Base-by-base conservation (phyloP, 2,329 filamentous ascomycete genomes). In the Seiridium cupressi region DNA sequence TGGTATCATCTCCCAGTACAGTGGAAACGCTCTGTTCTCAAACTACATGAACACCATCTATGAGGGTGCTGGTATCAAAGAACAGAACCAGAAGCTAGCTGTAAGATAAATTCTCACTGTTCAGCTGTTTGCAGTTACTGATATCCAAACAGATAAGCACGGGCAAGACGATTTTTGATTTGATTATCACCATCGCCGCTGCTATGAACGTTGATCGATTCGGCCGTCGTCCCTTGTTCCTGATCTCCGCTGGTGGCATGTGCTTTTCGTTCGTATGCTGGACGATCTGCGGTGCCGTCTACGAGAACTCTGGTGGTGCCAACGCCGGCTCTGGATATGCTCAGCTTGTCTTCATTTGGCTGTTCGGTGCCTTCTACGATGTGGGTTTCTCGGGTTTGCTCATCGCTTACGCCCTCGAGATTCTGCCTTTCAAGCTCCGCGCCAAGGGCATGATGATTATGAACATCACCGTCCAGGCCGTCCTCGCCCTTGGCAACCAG, bases 31-130 rank as follows among this genome's bases (percentile, higher is more conserved):
- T 18, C 74, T 90, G 1, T 85, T 90, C 68, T 86, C 81, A 63
- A 89, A 89, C 74, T 89, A 89, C 71, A 85, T 87, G 67, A 83
- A 86, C 61, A 77, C 81, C 60, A 81, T 90, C 64, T 88, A 88
- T 73, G 75, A 80, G 46, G 82, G 81, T 54, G 85, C 86, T 55
- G 87, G 86, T 49, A 88, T 89, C 68, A 82, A 66, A 1, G 75
- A 80, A 51, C 77, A 84, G 69, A 80, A 81, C 68, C 79, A 81
- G 72, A 85, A 86, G 73, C 79, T 85, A 32, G 82, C 76, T 61
- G 78, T 81, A 73, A 60, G 77, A 70, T 18, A 34, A 11, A 1
- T 1, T 32, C 11, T 31, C 11, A 26, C 7, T 11, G 11, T 49
- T 5, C 3, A 8, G 35, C 13, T 13, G 26, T 11, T 58, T 34